Base-by-base conservation (phyloP, 106 monocot genomes). In the Triglochin maritima region DNA sequence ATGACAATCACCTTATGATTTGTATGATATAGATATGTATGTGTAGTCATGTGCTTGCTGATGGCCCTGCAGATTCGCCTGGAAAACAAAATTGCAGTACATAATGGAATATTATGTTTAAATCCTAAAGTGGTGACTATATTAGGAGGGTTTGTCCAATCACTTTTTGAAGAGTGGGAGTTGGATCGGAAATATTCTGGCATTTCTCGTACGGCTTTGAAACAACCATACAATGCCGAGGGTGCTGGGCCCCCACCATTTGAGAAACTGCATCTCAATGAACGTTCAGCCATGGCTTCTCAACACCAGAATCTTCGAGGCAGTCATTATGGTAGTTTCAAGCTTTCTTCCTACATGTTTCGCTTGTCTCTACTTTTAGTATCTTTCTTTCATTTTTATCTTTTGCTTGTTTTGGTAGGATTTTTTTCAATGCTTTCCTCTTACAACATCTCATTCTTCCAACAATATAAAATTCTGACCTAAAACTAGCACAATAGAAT, bases 161-260 rank as follows among this genome's bases (percentile, higher is more conserved):
- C 88, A 57, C 80, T 96, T 43, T 81, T 77, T 69, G 96, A 96
- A 53, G 96, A 96, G 56, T 96, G 91, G 96, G 71, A 84, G 49
- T 79, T 96, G 77, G 88, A 76, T 71, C 85, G 71, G 76, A 96
- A 87, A 74, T 96, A 82, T 71, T 91, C 96, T 9, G 81, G 83
- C 16, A 83, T 88, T 17, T 87, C 87, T 58, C 81, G 88, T 16
- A 65, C 77, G 68, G 65, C 73, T 17, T 57, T 69, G 29, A 89
- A 71, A 58, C 62, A 49, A 55, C 77, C 86, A 68, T 66, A 76
- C 49, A 79, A 69, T 51, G 71, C 72, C 59, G 81, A 85, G 69
- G 83, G 71, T 42, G 63, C 4, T 61, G 87, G 88, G 15, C 91
- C 91, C 50, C 96, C 87, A 68, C 82, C 85, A 61, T 91, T 96